Percentiles rank a stretch among this genome's conserved stretches.
phyloP scores from a whole-genome alignment of 768 basidiomycete genomes.

The Gloeopeniophorella convolvens region DNA sequence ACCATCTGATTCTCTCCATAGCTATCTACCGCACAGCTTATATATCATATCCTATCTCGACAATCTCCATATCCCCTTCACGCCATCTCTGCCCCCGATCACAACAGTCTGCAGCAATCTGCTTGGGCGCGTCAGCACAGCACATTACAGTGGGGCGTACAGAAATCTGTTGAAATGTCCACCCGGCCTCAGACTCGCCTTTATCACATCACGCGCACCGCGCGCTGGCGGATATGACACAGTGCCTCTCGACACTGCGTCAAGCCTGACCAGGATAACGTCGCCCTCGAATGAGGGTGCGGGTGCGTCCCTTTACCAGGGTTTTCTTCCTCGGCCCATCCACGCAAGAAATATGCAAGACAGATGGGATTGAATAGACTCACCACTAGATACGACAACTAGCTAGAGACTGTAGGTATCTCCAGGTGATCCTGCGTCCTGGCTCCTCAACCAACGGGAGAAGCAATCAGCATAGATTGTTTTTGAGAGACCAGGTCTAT shows the following conservation, averaged over 20 bases:
- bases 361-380: slow-evolving; percentile 23
- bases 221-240: slow-evolving; percentile 27
- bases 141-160: neutral
- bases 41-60: too few relatives aligned
- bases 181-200: slow-evolving; percentile 78
- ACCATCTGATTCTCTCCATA: too few relatives aligned
- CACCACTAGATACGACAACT: slow-evolving; percentile 23
- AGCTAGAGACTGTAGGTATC: slow-evolving; percentile 49
- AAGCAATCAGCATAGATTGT: slow-evolving; percentile 89
- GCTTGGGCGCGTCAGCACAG: neutral
- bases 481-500: slow-evolving; percentile 65
- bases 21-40: too few relatives aligned
- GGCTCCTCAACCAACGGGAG: slow-evolving; percentile 84
- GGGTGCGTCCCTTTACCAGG: slow-evolving; percentile 89
- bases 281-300: slow-evolving; percentile 33
- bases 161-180: slow-evolving; percentile 1
- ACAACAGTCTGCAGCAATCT: neutral
- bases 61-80: too few relatives aligned
- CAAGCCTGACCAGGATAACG: slow-evolving; percentile 19
- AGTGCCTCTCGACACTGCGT: slow-evolving; percentile 10
- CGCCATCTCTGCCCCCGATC: too few relatives aligned
- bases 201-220: slow-evolving; percentile 71
- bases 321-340: slow-evolving; percentile 62
- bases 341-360: slow-evolving; percentile 11
- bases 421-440: slow-evolving; percentile 94